These are phyloP conservation scores for Emmonsia crescens DNA, from an alignment of 2,329 filamentous ascomycete genomes.

Conservation along the genomic window DNA sequence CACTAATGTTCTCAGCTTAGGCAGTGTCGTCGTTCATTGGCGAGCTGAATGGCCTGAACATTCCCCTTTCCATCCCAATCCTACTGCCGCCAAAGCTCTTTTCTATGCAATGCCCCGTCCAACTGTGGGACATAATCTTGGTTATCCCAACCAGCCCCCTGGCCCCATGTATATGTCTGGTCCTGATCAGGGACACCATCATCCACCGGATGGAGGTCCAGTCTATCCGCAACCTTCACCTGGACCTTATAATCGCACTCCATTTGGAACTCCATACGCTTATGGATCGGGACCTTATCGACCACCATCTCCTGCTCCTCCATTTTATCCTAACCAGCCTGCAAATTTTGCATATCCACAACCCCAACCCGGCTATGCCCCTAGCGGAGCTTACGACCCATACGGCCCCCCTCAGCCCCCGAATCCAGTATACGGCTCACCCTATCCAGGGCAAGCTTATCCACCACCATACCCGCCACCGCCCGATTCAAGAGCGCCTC, in stretches of 20 bases:
- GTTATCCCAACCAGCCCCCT: slow-evolving; percentile 12
- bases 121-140: slow-evolving; percentile 12
- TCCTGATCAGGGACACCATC: slow-evolving; percentile 11
- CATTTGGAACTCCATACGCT: slow-evolving; percentile 23
- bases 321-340: slow-evolving; percentile 16
- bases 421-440: slow-evolving; percentile 15
- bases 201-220: slow-evolving; percentile 6
- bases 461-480: slow-evolving; percentile 13
- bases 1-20: slow-evolving; percentile 56
- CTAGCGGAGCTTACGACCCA: slow-evolving; percentile 13
- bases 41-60: slow-evolving; percentile 67
- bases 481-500: slow-evolving; percentile 13
- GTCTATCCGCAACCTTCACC: slow-evolving; percentile 16
- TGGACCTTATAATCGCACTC: slow-evolving; percentile 22
- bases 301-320: slow-evolving; percentile 22
- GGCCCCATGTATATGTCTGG: slow-evolving; percentile 11
- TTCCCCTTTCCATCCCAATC: slow-evolving; percentile 59
- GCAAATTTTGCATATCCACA: slow-evolving; percentile 15
- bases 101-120: slow-evolving; percentile 25
- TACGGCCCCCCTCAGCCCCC: slow-evolving; percentile 14
- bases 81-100: slow-evolving; percentile 34
- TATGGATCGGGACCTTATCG: slow-evolving; percentile 20
- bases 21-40: slow-evolving; percentile 67
- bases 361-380: slow-evolving; percentile 15
- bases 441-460: slow-evolving; percentile 16